Percentiles rank a stretch among this genome's conserved stretches.
These are phyloP conservation scores for Coprinellus micaceus DNA, from an alignment of 768 basidiomycete genomes.

Conservation along the genomic window DNA sequence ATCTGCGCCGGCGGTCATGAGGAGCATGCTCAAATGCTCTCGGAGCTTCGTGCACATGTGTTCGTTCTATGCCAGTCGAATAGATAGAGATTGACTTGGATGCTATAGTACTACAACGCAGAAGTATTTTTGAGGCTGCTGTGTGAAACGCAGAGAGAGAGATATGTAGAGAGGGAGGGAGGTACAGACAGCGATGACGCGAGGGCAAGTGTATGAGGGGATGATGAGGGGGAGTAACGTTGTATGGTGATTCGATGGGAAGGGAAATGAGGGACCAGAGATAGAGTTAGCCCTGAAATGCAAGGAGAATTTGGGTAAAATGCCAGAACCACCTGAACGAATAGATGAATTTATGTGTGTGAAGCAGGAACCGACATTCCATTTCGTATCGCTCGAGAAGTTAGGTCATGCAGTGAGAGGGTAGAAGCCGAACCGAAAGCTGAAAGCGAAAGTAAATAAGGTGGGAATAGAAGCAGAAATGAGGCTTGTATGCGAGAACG, in stretches of 20 bases:
- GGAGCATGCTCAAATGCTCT: too few species aligned
- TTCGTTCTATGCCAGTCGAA: neutral
- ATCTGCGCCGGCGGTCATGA: neutral
- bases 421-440: neutral
- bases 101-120: neutral
- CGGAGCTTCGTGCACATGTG: too few species aligned
- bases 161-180: neutral
- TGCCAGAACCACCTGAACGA: too few species aligned
- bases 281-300: too few species aligned
- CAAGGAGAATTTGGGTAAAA: too few species aligned
- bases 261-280: neutral
- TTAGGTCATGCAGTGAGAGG: too few species aligned
- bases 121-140: neutral
- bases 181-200: neutral
- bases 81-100: neutral
- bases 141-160: neutral
- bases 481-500: slow-evolving; percentile 1
- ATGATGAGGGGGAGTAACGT: slow-evolving; percentile 11
- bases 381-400: too few species aligned
- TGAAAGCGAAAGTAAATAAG: slow-evolving; percentile 5
- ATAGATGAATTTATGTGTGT: too few species aligned
- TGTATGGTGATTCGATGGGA: slow-evolving; percentile 12
- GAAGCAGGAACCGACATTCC: too few species aligned
- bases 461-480: slow-evolving; percentile 13
- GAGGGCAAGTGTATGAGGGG: neutral